A percentile compares a stretch with the other conserved stretches of the same genome.
These are phyloP conservation scores for Neurospora sp. DNA, from an alignment of 495 filamentous ascomycete species.

Conservation along the genomic window DNA sequence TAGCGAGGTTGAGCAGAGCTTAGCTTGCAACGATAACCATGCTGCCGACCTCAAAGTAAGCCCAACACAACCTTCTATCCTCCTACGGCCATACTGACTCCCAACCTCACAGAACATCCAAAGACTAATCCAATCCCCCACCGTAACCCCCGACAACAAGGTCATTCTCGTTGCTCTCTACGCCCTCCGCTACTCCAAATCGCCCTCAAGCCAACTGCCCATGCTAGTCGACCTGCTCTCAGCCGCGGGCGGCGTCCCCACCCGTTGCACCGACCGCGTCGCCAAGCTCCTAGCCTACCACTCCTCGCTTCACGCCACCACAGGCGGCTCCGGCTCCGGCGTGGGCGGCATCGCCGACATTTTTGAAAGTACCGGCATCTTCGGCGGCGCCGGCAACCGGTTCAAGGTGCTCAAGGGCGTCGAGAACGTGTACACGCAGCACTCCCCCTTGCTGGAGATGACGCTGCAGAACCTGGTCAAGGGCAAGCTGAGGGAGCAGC, in stretches of 20 bases:
- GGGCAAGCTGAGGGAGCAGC: constrained; percentile 68
- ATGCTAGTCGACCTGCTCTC: constrained; percentile 77
- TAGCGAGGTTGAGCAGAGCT: constrained; percentile 91
- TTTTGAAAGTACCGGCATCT: constrained; percentile 85
- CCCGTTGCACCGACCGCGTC: constrained; percentile 63
- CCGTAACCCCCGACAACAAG: constrained; percentile 68
- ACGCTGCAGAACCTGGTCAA: constrained; percentile 90
- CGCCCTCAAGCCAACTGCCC: constrained; percentile 67
- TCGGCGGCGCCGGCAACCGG: constrained; percentile 76
- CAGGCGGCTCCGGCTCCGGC: constrained; percentile 32
- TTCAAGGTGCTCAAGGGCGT: constrained; percentile 95
- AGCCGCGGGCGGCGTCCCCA: constrained; percentile 62
- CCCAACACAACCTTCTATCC: background rate
- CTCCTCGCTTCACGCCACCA: constrained; percentile 64
- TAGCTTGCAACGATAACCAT: constrained; percentile 96
- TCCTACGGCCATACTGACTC: background rate
- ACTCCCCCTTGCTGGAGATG: constrained; percentile 77
- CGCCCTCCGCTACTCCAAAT: constrained; percentile 79
- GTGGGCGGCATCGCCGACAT: constrained; percentile 64
- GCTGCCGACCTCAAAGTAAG: constrained; percentile 70
- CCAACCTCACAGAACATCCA: constrained; percentile 56
- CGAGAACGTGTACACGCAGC: constrained; percentile 97
- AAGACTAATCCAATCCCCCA: constrained; percentile 64
- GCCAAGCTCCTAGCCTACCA: constrained; percentile 73
- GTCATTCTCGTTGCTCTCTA: constrained; percentile 84